These are phyloP conservation scores for Neonectria sp. DNA, from an alignment of 2,329 filamentous ascomycete genomes.

Conservation along the genomic window DNA sequence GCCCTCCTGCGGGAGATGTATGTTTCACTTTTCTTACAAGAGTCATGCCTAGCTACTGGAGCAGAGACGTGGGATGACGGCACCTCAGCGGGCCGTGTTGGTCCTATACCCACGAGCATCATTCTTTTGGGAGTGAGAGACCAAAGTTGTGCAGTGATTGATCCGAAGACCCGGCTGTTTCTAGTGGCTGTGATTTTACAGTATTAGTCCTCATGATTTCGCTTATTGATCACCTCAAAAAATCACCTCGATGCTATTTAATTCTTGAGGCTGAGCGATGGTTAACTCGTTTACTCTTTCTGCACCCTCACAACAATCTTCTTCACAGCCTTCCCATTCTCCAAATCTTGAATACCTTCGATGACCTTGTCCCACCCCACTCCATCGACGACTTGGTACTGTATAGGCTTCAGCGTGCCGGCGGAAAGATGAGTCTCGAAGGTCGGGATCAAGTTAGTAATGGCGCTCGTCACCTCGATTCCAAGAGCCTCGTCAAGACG, in stretches of 20 bases:
- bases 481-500: constrained; percentile 34
- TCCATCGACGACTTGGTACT: constrained; percentile 40
- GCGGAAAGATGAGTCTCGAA: constrained; percentile 43
- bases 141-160: too few species aligned
- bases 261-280: not conserved
- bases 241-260: not conserved
- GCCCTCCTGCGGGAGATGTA: too few species aligned
- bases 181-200: too few species aligned
- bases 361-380: constrained; percentile 47
- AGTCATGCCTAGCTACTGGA: too few species aligned
- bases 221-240: not conserved
- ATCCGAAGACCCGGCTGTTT: too few species aligned
- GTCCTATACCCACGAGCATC: too few species aligned
- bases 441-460: constrained; percentile 35
- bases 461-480: constrained; percentile 31
- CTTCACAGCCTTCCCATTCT: constrained; percentile 43
- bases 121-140: too few species aligned
- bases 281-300: constrained; percentile 15
- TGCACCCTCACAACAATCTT: constrained; percentile 46
- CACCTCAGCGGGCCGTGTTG: too few species aligned
- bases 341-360: constrained; percentile 37
- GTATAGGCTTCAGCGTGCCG: constrained; percentile 44
- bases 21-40: too few species aligned
- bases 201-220: not conserved
- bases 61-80: too few species aligned